Evolutionary conservation across 202 grass and related monocot genomes (phyloP).

Genomic region (Setaria italica): DNA sequence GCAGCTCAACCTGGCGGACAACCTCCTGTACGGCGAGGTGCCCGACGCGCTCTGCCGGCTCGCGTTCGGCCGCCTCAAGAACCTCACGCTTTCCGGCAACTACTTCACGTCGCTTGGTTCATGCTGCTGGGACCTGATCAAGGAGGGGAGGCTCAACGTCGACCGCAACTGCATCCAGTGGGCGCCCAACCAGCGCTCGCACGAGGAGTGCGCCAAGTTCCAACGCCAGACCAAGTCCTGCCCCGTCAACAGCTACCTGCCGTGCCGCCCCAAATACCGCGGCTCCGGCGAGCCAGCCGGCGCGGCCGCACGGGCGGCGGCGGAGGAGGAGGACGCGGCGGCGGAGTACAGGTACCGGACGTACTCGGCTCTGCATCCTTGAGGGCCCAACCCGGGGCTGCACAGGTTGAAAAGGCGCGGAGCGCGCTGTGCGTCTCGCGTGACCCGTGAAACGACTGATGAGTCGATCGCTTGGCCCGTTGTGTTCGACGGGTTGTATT

Average conservation of each 20-base stretch:
- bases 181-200: constrained; percentile 70
- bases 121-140: constrained; percentile 66
- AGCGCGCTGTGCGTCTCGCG: constrained; percentile 37
- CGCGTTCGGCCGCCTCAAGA: constrained; percentile 55
- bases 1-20: constrained; percentile 85
- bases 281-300: background rate
- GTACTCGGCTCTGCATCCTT: constrained; percentile 65
- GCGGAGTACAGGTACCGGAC: constrained; percentile 54
- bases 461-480: constrained; percentile 23
- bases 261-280: constrained; percentile 36
- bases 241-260: constrained; percentile 55
- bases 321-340: background rate
- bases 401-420: background rate
- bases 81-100: constrained; percentile 85
- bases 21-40: constrained; percentile 82
- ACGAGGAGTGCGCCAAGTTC: constrained; percentile 74
- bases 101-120: constrained; percentile 79
- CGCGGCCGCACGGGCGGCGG: background rate
- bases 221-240: constrained; percentile 44
- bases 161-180: constrained; percentile 78
- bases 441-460: constrained; percentile 40
- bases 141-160: constrained; percentile 62
- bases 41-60: constrained; percentile 76
- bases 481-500: constrained; percentile 29
- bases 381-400: background rate